Evolutionary conservation across 176 grass and related monocot species (phyloP), one percentile per base, ranked within the genome.

Genomic region (Carex littledalei): DNA sequence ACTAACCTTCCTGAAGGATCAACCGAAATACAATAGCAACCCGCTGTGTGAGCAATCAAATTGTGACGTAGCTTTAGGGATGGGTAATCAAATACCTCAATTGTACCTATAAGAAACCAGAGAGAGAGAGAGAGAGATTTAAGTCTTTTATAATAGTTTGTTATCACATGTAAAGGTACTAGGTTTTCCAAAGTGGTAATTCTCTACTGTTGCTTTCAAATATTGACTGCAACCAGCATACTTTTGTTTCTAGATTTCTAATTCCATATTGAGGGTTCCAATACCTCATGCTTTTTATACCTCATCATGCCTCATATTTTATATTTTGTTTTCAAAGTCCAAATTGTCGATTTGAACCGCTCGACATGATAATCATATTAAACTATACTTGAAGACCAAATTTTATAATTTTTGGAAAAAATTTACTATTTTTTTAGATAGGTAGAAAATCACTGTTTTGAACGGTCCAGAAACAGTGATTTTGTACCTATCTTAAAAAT

Each of bases 1-100:
- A 56, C 29, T 70, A 79, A 99, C 96, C 96, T 94, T 92, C 94
- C 96, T 67, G 93, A 75, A 67, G 96, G 96, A 89, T 99, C 96
- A 84, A 95, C 91, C 63, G 91, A 89, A 72, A 99, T 99, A 73
- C 96, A 99, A 92, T 99, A 99, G 84, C 96, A 99, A 41, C 96
- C 96, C 57, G 96, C 91, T 84, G 96, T 99, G 81, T 99, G 96
- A 87, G 96, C 93, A 84, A 94, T 89, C 86, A 99, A 90, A 86
- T 91, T 99, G 72, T 91, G 89, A 41, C 71, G 84, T 83, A 83
- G 70, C 63, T 89, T 80, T 81, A 95, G 86, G 49, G 94, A 90
- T 87, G 94, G 91, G 86, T 99, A 91, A 63, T 88, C 88, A 60
- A 99, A 60, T 24, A 99, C 96, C 55, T 99, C 93, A 84, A 99